Base-by-base conservation (phyloP, 179 eudicot species). In the Beta macrorhiza region DNA sequence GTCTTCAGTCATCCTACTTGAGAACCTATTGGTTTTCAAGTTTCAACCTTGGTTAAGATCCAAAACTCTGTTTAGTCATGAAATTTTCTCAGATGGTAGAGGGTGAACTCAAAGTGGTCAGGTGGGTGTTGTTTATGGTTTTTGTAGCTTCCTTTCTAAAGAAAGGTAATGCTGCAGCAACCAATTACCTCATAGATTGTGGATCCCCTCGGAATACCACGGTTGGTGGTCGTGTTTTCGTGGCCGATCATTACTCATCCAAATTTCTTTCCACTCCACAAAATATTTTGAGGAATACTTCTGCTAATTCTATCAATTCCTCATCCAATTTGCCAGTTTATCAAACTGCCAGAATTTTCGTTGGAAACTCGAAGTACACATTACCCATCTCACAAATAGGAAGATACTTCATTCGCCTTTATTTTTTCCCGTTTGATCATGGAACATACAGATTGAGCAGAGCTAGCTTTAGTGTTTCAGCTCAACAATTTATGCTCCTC, bases 381-480 rank as follows among this genome's bases (percentile, higher is more conserved):
- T 84, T 89, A 69, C 88, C 87, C 25, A 81, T 89, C 49, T 51
- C 67, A 53, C 84, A 87, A 16, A 80, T 67, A 12, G 91, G 93
- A 5, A 81, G 89, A 81, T 89, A 88, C 83, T 90, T 90, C 82
- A 77, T 89, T 75, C 90, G 93, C 42, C 85, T 90, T 10, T 88
- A 90, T 72, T 89, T 90, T 82, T 85, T 73, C 75, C 91, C 91
- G 0, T 79, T 89, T 57, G 65, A 19, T 10, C 53, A 76, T 67
- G 29, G 56, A 29, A 64, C 78, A 77, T 78, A 82, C 64, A 82
- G 78, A 20, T 80, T 90, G 72, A 83, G 83, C 16, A 56, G 51
- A 11, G 88, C 93, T 11, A 81, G 68, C 47, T 87, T 90, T 55
- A 65, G 80, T 58, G 93, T 90, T 47, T 73, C 75, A 8, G 87